Evolutionary conservation across 345 rosid genomes (phyloP).

Genomic region (Mallotus nudiflorus): DNA sequence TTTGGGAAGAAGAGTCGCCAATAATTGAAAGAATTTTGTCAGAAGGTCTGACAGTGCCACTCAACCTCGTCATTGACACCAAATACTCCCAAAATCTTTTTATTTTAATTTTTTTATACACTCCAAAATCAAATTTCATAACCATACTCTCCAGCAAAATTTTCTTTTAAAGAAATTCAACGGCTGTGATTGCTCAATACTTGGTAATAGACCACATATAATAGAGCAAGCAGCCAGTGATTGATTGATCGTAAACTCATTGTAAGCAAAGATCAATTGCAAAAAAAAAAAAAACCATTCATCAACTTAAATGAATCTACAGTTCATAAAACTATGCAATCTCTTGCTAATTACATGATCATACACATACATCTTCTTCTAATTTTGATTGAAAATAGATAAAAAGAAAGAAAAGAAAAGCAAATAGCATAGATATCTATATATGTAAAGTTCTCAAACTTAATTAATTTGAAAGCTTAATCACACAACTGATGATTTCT

Average conservation of each 20-base stretch:
- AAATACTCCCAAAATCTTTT: too few relatives aligned
- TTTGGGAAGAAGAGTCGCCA: not conserved
- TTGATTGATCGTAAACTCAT: not conserved
- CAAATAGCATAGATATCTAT: too few relatives aligned
- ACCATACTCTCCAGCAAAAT: not conserved
- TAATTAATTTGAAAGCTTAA: too few relatives aligned
- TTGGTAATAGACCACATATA: constrained; percentile 17
- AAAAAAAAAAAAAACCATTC: not conserved
- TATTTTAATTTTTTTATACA: too few relatives aligned
- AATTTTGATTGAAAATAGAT: too few relatives aligned
- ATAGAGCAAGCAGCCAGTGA: not conserved
- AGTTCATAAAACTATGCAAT: too few relatives aligned
- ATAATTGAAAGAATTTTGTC: constrained; percentile 21
- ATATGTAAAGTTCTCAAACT: too few relatives aligned
- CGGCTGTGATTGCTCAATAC: constrained; percentile 36
- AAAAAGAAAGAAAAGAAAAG: too few relatives aligned
- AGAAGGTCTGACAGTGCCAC: constrained; percentile 5
- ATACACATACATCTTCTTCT: too few relatives aligned
- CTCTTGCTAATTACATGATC: too few relatives aligned
- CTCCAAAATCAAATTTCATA: not conserved
- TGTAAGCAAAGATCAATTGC: not conserved
- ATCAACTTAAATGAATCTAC: not conserved
- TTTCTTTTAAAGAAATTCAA: constrained; percentile 7
- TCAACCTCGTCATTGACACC: constrained; percentile 12
- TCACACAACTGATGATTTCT: too few relatives aligned